These are phyloP conservation scores for Aspergillus jensenii DNA, from an alignment of 2,329 filamentous ascomycete genomes.

Conservation along the genomic window DNA sequence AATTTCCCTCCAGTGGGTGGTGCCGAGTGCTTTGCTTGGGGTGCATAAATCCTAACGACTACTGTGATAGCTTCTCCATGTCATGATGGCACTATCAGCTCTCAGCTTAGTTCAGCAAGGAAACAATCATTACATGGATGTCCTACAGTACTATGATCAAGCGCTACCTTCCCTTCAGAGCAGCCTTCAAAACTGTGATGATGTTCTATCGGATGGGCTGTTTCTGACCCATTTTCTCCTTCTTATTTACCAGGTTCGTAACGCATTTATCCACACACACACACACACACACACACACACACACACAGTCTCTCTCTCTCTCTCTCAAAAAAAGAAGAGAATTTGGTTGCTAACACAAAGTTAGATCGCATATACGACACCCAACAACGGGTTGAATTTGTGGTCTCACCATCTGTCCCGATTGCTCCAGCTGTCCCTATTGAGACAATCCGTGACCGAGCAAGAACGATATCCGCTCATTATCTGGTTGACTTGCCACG, in stretches of 20 bases:
- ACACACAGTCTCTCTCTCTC: not conserved
- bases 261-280: not conserved
- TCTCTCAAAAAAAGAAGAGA: not conserved
- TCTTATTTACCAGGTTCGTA: slow-evolving; percentile 55
- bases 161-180: slow-evolving; percentile 51
- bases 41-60: slow-evolving; percentile 11
- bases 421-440: slow-evolving; percentile 50
- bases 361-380: slow-evolving; percentile 48
- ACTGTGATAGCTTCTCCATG: slow-evolving; percentile 51
- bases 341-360: not conserved
- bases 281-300: no score
- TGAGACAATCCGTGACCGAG: slow-evolving; percentile 47
- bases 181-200: slow-evolving; percentile 46
- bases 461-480: slow-evolving; percentile 52
- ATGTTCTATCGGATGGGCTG: slow-evolving; percentile 57
- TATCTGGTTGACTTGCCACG: slow-evolving; percentile 54
- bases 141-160: slow-evolving; percentile 56
- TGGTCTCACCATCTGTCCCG: slow-evolving; percentile 57
- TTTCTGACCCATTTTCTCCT: slow-evolving; percentile 59
- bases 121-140: slow-evolving; percentile 48
- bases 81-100: slow-evolving; percentile 59
- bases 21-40: slow-evolving; percentile 1
- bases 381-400: slow-evolving; percentile 48
- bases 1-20: slow-evolving; percentile 53
- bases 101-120: slow-evolving; percentile 52